Percentiles rank a stretch among this genome's conserved stretches.
Conservation (phyloP, 1,284 basidiomycete species). For the Leccinum griseonigrum region DNA sequence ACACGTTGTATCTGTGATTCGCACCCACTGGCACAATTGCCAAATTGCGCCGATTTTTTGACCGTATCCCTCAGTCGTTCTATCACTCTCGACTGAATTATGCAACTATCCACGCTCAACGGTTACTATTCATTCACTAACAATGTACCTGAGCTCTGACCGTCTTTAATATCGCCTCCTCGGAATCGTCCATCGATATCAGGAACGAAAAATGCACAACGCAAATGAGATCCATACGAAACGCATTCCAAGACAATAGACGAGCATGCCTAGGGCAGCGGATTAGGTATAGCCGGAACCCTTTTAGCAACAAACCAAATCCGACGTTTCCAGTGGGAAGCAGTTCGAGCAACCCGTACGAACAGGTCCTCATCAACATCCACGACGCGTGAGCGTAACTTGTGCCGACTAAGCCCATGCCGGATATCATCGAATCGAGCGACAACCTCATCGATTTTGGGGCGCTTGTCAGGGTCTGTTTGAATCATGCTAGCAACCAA, state of each 20-base stretch:
- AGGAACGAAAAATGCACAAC: too few relatives aligned
- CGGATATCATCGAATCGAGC: background rate
- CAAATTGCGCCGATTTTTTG: too few relatives aligned
- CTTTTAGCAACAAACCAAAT: background rate
- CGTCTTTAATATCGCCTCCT: too few relatives aligned
- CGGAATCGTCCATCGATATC: too few relatives aligned
- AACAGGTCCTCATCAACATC: background rate
- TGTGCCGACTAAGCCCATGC: background rate
- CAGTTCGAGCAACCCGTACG: background rate
- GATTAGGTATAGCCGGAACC: background rate
- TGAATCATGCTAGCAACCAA: background rate
- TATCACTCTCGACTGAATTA: too few relatives aligned
- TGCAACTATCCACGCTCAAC: too few relatives aligned
- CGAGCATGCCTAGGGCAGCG: background rate
- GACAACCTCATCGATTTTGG: background rate
- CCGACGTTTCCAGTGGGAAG: background rate
- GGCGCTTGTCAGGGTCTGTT: background rate
- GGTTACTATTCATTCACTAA: too few relatives aligned
- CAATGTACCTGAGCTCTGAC: too few relatives aligned
- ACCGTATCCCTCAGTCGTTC: too few relatives aligned
- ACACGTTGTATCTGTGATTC: too few relatives aligned
- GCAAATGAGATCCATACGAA: background rate
- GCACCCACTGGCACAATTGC: too few relatives aligned
- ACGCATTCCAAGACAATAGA: background rate
- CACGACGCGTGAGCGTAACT: background rate